Percentiles rank a stretch among this genome's conserved stretches.
phyloP scores from a whole-genome alignment of 495 filamentous ascomycete genomes.

The Clavariopsis aquatica region DNA sequence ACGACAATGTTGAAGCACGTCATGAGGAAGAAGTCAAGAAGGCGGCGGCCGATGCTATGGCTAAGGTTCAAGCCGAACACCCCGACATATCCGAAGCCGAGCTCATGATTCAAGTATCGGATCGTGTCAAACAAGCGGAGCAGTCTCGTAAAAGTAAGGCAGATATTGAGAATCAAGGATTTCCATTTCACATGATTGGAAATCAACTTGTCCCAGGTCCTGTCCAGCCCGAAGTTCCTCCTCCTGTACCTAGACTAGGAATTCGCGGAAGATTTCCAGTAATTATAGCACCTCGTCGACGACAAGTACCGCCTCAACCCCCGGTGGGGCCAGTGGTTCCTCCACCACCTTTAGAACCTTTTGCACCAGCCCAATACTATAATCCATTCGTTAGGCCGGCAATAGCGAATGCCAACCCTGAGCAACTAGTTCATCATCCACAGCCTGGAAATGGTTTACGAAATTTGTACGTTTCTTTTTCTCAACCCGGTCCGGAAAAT shows the following conservation, averaged over 20 bases:
- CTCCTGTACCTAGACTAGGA: background rate
- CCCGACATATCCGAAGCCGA: constrained; percentile 60
- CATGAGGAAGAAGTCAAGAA: constrained; percentile 66
- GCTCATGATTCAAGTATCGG: constrained; percentile 61
- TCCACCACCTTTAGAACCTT: background rate
- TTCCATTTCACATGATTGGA: constrained; percentile 20
- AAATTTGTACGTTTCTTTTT: background rate
- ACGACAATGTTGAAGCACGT: constrained; percentile 62
- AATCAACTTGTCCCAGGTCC: background rate
- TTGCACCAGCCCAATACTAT: background rate
- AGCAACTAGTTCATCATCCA: background rate
- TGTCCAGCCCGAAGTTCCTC: background rate
- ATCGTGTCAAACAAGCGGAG: constrained; percentile 52
- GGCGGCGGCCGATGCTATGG: constrained; percentile 63
- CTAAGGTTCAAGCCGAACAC: constrained; percentile 58
- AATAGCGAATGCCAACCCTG: background rate
- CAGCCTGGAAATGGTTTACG: background rate
- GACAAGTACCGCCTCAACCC: background rate
- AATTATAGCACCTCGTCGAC: background rate
- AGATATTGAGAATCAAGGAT: background rate
- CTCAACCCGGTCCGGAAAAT: background rate
- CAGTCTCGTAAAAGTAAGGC: constrained; percentile 21
- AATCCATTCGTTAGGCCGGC: background rate
- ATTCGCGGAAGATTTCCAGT: background rate
- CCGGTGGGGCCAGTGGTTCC: background rate